These are phyloP conservation scores for Trichomonascaceae sp. DNA, from an alignment of 1,139 yeast genomes.

Conservation along the genomic window DNA sequence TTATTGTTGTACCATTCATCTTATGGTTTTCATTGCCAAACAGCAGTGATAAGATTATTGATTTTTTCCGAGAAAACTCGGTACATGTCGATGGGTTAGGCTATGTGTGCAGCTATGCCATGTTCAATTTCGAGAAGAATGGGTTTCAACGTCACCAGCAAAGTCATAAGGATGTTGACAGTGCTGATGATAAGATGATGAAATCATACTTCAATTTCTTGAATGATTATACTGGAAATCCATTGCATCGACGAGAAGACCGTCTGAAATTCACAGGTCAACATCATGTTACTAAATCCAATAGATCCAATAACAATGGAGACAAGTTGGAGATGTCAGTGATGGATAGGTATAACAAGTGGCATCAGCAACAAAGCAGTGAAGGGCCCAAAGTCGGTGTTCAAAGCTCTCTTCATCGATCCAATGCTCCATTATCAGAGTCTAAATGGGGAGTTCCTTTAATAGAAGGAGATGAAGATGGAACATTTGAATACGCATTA, in stretches of 20 bases:
- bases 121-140: slow-evolving; percentile 61
- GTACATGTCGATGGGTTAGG: slow-evolving; percentile 93
- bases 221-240: slow-evolving; percentile 59
- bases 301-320: background rate
- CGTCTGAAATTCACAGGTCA: background rate
- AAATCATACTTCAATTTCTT: slow-evolving; percentile 82
- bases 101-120: slow-evolving; percentile 88
- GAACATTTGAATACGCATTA: slow-evolving; percentile 1
- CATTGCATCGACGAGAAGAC: background rate
- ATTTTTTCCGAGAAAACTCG: slow-evolving; percentile 83
- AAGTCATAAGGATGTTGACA: slow-evolving; percentile 29
- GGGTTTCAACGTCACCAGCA: slow-evolving; percentile 9
- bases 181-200: slow-evolving; percentile 83
- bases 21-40: slow-evolving; percentile 77
- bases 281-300: background rate
- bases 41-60: slow-evolving; percentile 68
- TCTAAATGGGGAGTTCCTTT: background rate
- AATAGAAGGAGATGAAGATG: slow-evolving; percentile 4
- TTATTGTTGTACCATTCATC: slow-evolving; percentile 79
- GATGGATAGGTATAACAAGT: slow-evolving; percentile 26
- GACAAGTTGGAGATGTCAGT: slow-evolving; percentile 26
- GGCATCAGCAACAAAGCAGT: slow-evolving; percentile 7
- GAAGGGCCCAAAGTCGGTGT: background rate
- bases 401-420: background rate
- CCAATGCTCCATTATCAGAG: background rate